Conservation (phyloP, 208 protist species). For the Leishmania turanica region DNA sequence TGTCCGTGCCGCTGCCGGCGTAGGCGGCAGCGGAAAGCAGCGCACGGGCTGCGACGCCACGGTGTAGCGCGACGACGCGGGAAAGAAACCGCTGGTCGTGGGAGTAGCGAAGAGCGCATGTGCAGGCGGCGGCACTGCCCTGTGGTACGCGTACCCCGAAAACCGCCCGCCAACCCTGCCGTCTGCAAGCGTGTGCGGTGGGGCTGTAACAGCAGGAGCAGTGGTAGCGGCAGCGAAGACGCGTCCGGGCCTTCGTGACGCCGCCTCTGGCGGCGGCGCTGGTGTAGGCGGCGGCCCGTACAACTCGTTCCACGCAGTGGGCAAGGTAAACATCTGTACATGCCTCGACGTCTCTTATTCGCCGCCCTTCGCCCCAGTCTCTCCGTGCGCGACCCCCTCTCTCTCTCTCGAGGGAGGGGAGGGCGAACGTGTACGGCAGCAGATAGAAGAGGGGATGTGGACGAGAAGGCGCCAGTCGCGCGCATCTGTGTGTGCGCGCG, state of each 20-base stretch:
- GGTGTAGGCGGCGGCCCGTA: constrained; percentile 1
- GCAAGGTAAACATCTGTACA: constrained; percentile 5
- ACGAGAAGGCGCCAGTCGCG: not conserved
- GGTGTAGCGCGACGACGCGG: constrained; percentile 8
- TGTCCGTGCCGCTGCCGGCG: not conserved
- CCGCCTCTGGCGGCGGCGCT: not conserved
- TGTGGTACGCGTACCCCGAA: not conserved
- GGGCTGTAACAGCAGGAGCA: not conserved
- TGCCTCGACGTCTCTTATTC: not conserved
- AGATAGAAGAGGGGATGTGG: not conserved
- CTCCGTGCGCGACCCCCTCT: too few relatives aligned
- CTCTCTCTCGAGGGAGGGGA: not conserved
- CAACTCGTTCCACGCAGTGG: constrained; percentile 12
- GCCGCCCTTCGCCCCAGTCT: not conserved
- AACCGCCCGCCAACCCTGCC: not conserved
- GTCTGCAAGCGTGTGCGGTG: not conserved
- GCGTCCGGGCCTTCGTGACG: not conserved
- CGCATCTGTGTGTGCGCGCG: not conserved
- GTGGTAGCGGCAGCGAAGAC: not conserved
- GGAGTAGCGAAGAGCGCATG: not conserved
- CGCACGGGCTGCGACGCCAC: constrained; percentile 23
- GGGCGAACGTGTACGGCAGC: not conserved
- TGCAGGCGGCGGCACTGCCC: not conserved
- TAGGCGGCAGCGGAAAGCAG: constrained; percentile 7
- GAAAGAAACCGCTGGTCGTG: not conserved